Conservation (phyloP, 306 rosid genomes). For the Castanea mollissima region DNA sequence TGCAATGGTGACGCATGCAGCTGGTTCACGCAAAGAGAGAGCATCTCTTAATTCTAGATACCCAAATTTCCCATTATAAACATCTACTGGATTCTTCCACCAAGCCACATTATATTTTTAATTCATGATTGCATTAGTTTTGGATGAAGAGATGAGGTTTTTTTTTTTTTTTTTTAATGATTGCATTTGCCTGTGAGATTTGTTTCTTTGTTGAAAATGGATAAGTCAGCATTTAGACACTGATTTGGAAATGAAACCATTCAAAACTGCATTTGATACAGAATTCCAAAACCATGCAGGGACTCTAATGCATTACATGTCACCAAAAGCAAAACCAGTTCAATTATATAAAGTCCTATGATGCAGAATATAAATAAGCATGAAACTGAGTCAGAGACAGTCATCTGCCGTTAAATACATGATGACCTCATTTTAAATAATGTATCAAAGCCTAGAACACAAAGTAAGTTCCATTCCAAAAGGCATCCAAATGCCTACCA, state of each 20-base stretch:
- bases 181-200: neutral
- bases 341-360: neutral
- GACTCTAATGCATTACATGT: neutral
- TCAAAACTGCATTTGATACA: neutral
- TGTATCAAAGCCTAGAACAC: neutral
- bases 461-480: neutral
- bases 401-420: neutral
- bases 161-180: no score
- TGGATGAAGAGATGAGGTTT: no score
- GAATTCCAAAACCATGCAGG: neutral
- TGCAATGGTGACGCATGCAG: conserved; percentile 10
- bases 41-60: neutral
- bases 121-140: neutral
- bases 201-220: neutral
- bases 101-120: neutral
- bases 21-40: neutral
- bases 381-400: neutral
- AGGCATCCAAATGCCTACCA: neutral
- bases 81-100: neutral
- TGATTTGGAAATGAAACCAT: neutral
- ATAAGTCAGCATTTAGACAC: neutral
- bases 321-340: neutral
- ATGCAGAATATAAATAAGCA: neutral
- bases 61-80: neutral
- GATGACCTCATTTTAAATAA: neutral